Evolutionary conservation across 495 filamentous ascomycete species (phyloP), one percentile per base, ranked within the genome.

Genomic region (Hyaloscypha hepaticicola): DNA sequence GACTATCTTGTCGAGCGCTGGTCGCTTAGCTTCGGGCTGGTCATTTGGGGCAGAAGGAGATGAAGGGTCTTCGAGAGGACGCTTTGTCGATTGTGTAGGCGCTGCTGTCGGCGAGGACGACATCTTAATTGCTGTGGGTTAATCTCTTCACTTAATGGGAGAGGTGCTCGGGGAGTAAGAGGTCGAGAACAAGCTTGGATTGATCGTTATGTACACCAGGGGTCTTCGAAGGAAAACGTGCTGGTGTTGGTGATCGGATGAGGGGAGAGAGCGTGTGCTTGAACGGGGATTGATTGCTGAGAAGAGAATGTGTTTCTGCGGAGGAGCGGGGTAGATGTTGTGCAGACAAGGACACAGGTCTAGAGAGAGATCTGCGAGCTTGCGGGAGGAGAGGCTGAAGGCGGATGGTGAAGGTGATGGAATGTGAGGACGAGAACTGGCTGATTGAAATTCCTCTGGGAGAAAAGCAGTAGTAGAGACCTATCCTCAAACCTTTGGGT

Each of bases 1-100:
- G 53, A 90, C 82, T 69, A 92, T 83, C 82, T 97, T 99, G 79
- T 97, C 93, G 61, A 98, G 84, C 55, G 96, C 96, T 28, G 90
- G 96, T 68, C 95, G 90, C 80, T 99, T 99, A 68, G 96, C 95
- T 68, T 99, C 95, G 29, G 93, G 93, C 76, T 97, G 96, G 70
- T 97, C 95, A 72, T 82, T 89, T 34, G 87, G 89, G 22, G 90
- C 92, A 27, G 92, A 95, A 5, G 95, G 93, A 3, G 95, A 98
- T 49, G 95, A 98, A 33, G 93, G 87, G 72, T 98, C 95, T 82
- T 99, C 95, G 57, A 98, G 87, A 66, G 95, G 95, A 67, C 95
- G 93, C 83, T 99, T 99, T 72, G 91, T 75, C 67, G 83, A 83
- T 66, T 83, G 80, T 49, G 81, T 81, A 5, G 69, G 69, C 9